These are phyloP conservation scores for Nicotiana rustica DNA, from an alignment of 305 asterid genomes.

Conservation along the genomic window DNA sequence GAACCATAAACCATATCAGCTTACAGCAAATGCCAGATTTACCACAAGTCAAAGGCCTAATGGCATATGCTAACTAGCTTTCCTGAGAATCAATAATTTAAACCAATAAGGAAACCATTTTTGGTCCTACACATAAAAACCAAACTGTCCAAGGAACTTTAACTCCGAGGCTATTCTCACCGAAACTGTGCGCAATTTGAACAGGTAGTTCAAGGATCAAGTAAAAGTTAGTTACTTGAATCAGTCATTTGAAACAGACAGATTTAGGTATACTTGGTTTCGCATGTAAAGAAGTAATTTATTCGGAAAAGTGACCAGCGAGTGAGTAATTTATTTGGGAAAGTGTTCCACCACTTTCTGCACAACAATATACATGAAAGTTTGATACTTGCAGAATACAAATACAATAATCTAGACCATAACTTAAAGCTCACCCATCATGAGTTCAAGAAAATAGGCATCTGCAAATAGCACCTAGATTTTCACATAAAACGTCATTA, in stretches of 20 bases:
- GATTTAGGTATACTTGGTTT: background rate
- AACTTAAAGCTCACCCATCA: background rate
- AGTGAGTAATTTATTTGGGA: background rate
- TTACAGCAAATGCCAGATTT: background rate
- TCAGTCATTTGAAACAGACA: conserved; percentile 2
- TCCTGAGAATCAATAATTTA: background rate
- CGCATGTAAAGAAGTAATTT: background rate
- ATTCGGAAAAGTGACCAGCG: background rate
- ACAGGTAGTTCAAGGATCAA: conserved; percentile 21
- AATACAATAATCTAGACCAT: background rate
- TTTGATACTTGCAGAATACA: conserved; percentile 13
- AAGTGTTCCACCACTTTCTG: background rate
- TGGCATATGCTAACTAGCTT: background rate
- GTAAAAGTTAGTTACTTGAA: background rate
- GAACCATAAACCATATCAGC: background rate
- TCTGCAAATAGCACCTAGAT: background rate
- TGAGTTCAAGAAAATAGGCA: background rate
- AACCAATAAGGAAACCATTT: background rate
- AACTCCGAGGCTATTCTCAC: background rate
- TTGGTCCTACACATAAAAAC: conserved; percentile 3
- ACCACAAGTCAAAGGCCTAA: background rate
- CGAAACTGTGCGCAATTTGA: conserved; percentile 13
- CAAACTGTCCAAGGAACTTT: conserved; percentile 12
- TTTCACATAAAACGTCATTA: background rate
- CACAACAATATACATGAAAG: conserved; percentile 6